phyloP scores from a whole-genome alignment of 129 eudicot genomes.

The Gnaphalium uliginosum region DNA sequence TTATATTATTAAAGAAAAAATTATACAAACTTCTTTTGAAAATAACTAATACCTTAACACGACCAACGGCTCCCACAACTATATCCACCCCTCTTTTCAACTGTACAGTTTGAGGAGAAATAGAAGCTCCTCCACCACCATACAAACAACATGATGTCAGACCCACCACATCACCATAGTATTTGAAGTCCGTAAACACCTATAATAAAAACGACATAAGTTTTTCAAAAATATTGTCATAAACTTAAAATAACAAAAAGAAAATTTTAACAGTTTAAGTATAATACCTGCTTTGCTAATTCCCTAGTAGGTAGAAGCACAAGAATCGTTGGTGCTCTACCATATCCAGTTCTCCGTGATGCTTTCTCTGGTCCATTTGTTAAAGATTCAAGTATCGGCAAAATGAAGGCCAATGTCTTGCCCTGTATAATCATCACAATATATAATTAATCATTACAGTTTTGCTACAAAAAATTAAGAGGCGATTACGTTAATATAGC shows the following conservation, averaged over 20 bases:
- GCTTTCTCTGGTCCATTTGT: conserved; percentile 64
- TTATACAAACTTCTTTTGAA: background rate
- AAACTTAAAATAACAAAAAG: background rate
- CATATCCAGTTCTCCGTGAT: conserved; percentile 71
- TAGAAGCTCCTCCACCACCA: conserved; percentile 84
- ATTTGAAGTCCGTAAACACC: conserved; percentile 80
- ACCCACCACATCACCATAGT: conserved; percentile 78
- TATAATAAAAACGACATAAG: conserved; percentile 9
- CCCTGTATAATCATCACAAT: conserved; percentile 44
- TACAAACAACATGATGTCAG: conserved; percentile 72
- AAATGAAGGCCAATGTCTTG: conserved; percentile 85
- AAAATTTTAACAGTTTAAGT: background rate
- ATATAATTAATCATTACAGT: background rate
- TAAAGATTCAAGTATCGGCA: conserved; percentile 82
- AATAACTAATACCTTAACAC: conserved; percentile 63
- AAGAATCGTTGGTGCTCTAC: conserved; percentile 78
- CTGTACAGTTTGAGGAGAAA: conserved; percentile 53
- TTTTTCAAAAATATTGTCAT: background rate
- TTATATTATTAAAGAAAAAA: background rate
- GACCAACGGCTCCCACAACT: conserved; percentile 91
- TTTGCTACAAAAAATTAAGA: background rate
- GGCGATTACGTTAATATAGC: background rate
- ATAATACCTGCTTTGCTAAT: conserved; percentile 76
- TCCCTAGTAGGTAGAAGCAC: conserved; percentile 94
- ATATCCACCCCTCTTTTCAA: conserved; percentile 91